phyloP scores from a whole-genome alignment of 805 yeast genomes.

The Ascoidea rubescens region DNA sequence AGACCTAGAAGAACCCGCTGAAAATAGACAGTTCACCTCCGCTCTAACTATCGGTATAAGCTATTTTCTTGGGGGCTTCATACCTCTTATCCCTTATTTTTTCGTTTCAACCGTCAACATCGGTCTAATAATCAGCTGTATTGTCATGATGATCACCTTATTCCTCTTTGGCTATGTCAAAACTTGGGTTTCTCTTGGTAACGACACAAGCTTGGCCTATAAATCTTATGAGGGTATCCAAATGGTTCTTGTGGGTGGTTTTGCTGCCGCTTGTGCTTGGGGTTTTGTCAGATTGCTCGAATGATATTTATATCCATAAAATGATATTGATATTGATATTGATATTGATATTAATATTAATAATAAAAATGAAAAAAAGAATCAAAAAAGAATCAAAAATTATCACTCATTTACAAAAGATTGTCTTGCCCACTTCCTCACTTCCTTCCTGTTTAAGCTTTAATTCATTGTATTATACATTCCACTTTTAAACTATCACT shows the following conservation, averaged over 20 bases:
- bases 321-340: too few species aligned
- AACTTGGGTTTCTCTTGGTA: conserved; percentile 76
- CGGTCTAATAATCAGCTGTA: conserved; percentile 61
- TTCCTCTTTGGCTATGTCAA: conserved; percentile 80
- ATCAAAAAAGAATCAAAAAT: too few species aligned
- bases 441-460: too few species aligned
- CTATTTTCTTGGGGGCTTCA: conserved; percentile 84
- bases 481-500: too few species aligned
- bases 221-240: conserved; percentile 71
- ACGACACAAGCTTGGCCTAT: conserved; percentile 44
- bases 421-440: too few species aligned
- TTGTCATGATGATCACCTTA: conserved; percentile 75
- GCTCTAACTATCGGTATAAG: conserved; percentile 85
- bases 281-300: conserved; percentile 72
- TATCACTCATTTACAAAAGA: too few species aligned
- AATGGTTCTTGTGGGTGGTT: conserved; percentile 92
- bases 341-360: too few species aligned
- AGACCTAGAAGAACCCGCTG: conserved; percentile 94
- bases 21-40: conserved; percentile 74
- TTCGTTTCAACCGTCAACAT: conserved; percentile 62
- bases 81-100: conserved; percentile 85
- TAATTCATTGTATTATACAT: too few species aligned
- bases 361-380: too few species aligned
- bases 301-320: too few species aligned
- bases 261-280: conserved; percentile 98